Evolutionary conservation across 2,329 filamentous ascomycete genomes (phyloP).

Genomic region (Penicillium hesseltinei): DNA sequence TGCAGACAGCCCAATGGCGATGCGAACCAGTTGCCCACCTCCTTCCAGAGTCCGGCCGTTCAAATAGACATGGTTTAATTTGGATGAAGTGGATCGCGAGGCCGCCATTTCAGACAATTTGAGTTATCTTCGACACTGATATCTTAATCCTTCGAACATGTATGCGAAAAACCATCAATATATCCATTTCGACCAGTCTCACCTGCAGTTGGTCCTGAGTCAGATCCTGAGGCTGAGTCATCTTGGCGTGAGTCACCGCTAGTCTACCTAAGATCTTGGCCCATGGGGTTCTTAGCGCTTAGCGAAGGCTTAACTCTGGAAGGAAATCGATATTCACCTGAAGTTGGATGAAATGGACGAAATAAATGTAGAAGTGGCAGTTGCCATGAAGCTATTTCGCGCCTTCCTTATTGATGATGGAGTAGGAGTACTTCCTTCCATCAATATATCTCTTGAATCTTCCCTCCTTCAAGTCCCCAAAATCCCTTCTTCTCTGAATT

Average conservation of each 20-base stretch:
- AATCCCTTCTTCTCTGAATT: neutral
- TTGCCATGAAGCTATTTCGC: neutral
- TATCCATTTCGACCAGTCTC: neutral
- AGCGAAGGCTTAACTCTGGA: neutral
- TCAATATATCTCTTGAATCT: neutral
- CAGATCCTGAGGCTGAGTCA: neutral
- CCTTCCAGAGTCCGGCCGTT: conserved; percentile 61
- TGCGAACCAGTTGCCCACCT: conserved; percentile 60
- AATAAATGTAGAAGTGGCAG: neutral
- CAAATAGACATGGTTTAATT: conserved; percentile 36
- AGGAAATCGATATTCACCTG: neutral
- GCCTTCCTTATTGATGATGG: neutral
- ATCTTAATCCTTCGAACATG: neutral
- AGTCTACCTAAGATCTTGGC: neutral
- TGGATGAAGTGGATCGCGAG: neutral
- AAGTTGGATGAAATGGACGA: neutral
- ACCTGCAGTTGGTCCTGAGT: neutral
- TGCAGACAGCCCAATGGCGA: conserved; percentile 55
- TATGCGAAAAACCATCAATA: neutral
- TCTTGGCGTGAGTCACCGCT: conserved; percentile 5
- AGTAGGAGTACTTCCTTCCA: neutral
- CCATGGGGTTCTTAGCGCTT: too few relatives aligned
- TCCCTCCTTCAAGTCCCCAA: conserved; percentile 15
- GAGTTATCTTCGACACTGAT: neutral
- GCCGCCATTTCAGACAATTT: neutral